These are phyloP conservation scores for Sporothrix brunneoviolacea DNA, from an alignment of 2,329 filamentous ascomycete species.

Conservation along the genomic window DNA sequence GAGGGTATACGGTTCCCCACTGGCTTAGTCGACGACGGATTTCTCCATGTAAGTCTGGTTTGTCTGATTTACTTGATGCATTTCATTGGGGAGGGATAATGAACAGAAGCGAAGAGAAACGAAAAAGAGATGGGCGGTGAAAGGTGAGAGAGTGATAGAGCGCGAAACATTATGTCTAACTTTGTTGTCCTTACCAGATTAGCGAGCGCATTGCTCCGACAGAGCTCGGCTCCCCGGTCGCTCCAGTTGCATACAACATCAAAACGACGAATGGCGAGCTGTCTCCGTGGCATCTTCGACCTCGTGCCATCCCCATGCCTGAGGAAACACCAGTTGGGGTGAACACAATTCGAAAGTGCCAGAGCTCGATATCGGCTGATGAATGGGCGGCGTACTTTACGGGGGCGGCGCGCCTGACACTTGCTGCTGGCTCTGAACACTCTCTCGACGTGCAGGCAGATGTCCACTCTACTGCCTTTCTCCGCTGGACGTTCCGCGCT, in stretches of 20 bases:
- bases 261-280: conserved; percentile 33
- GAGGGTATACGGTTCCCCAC: conserved; percentile 23
- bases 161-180: too few species aligned
- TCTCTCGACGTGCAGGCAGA: conserved; percentile 22
- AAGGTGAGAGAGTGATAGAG: too few species aligned
- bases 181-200: too few species aligned
- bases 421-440: conserved; percentile 18
- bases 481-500: conserved; percentile 18
- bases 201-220: conserved; percentile 18
- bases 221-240: background rate
- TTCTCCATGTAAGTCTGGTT: conserved; percentile 36
- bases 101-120: too few species aligned
- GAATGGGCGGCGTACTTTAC: conserved; percentile 18
- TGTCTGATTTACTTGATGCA: too few species aligned
- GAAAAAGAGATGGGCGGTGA: too few species aligned
- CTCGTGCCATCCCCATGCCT: conserved; percentile 31
- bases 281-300: conserved; percentile 31
- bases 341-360: conserved; percentile 21
- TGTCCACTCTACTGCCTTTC: conserved; percentile 25
- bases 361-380: conserved; percentile 9
- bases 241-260: conserved; percentile 24
- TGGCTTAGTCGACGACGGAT: conserved; percentile 31
- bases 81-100: too few species aligned
- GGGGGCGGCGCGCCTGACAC: conserved; percentile 7
- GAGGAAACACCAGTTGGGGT: conserved; percentile 22